Evolutionary conservation across 1,284 basidiomycete species (phyloP), one percentile per base, ranked within the genome.

Genomic region (Ceratorhiza oryzae-sativae): DNA sequence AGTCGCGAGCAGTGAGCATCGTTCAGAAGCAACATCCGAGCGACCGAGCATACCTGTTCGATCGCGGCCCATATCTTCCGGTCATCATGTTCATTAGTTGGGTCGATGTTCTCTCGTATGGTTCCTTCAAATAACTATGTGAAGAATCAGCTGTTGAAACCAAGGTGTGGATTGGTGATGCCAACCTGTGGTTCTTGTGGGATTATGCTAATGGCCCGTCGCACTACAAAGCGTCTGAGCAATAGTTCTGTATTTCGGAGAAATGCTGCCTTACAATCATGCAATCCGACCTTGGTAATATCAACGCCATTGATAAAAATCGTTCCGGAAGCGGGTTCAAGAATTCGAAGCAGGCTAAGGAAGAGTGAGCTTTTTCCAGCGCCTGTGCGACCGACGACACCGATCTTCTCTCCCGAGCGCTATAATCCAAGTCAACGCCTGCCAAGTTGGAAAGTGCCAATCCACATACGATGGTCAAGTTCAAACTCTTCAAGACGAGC

Each of bases 281-380:
- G 88, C 55, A 98, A 83, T 0, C 95, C 95, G 56, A 97, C 88
- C 65, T 87, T 89, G 12, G 89, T 86, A 75, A 95, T 91, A 78
- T 96, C 93, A 3, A 95, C 84, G 4, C 88, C 90, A 79, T 98
- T 94, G 62, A 97, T 91, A 12, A 85, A 77, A 68, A 99, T 95
- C 1, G 86, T 86, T 9, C 96, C 97, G 55, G 84, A 83, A 0
- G 86, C 83, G 0, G 93, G 90, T 79, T 98, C 96, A 73, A 97
- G 87, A 76, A 97, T 91, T 1, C 92, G 86, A 83, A 92, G 92
- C 0, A 94, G 89, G 78, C 85, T 89, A 74, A 48, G 39, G 46
- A 73, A 84, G 73, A 95, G 86, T 2, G 91, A 92, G 32, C 89
- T 92, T 82, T 97, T 97, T 73, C 95, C 95, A n/a, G 94, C 92